Conservation (phyloP, 1,284 basidiomycete species). For the Cryptococcus maquisensis region DNA sequence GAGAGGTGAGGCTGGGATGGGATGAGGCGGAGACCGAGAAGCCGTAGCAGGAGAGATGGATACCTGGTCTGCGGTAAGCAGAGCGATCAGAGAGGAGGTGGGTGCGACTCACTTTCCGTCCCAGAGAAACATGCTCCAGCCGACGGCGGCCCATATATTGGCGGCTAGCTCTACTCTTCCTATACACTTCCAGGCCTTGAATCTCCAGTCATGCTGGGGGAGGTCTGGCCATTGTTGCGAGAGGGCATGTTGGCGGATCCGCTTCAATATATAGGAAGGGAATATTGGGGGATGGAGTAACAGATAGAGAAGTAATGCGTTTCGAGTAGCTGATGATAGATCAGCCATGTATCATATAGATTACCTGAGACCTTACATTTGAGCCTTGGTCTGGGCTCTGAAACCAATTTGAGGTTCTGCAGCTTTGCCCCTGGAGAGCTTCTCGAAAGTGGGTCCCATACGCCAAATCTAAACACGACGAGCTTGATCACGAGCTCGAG, state of each 20-base stretch:
- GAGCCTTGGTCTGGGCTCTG: slow-evolving; percentile 36
- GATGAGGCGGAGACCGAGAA: slow-evolving; percentile 72
- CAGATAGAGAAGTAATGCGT: slow-evolving; percentile 64
- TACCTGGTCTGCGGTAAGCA: slow-evolving; percentile 57
- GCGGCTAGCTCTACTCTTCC: slow-evolving; percentile 62
- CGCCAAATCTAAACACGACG: slow-evolving; percentile 74
- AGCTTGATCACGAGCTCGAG: slow-evolving; percentile 70
- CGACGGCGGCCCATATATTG: slow-evolving; percentile 62
- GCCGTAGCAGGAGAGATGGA: slow-evolving; percentile 75
- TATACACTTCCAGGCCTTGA: slow-evolving; percentile 71
- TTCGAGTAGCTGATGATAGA: slow-evolving; percentile 39
- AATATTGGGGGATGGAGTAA: slow-evolving; percentile 63
- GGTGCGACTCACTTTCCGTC: slow-evolving; percentile 64
- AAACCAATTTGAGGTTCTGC: slow-evolving; percentile 64
- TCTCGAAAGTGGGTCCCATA: slow-evolving; percentile 63
- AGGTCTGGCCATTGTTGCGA: slow-evolving; percentile 85
- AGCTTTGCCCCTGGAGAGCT: slow-evolving; percentile 87
- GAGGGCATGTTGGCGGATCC: slow-evolving; percentile 69
- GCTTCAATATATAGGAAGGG: slow-evolving; percentile 71
- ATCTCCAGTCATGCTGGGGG: slow-evolving; percentile 67
- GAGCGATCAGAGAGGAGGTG: not conserved
- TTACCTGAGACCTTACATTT: not conserved
- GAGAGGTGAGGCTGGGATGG: slow-evolving; percentile 68
- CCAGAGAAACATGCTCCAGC: slow-evolving; percentile 79
- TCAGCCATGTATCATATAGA: not conserved